phyloP scores from a whole-genome alignment of 2,329 filamentous ascomycete species.

The Colletotrichum sp. region DNA sequence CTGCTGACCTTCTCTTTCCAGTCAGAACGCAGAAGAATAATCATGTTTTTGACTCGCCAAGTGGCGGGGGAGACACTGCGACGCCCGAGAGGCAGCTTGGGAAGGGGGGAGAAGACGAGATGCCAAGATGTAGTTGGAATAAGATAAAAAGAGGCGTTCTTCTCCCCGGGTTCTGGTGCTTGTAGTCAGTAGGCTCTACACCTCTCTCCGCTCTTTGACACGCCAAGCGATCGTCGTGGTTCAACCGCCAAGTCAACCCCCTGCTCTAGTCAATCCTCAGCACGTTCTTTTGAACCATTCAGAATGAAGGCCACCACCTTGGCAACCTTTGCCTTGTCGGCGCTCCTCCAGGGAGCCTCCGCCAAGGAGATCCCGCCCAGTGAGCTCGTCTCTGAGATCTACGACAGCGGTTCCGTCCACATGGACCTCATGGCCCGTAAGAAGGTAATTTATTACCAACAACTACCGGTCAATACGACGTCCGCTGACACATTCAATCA shows the following conservation, averaged over 20 bases:
- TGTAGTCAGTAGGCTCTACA: not conserved
- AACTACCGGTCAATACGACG: too few relatives aligned
- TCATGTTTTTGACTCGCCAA: not conserved
- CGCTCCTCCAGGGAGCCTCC: slow-evolving; percentile 13
- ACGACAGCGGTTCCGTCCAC: slow-evolving; percentile 23
- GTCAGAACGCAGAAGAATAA: not conserved
- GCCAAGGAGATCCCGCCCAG: slow-evolving; percentile 25
- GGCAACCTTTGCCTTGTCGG: slow-evolving; percentile 14
- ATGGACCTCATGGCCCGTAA: slow-evolving; percentile 24
- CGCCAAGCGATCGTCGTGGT: not conserved
- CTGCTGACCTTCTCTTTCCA: slow-evolving; percentile 10
- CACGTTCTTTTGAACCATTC: not conserved
- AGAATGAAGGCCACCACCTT: slow-evolving; percentile 18
- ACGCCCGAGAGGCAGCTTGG: not conserved
- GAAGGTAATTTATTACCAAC: too few relatives aligned
- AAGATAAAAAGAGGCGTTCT: not conserved
- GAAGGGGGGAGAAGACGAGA: not conserved
- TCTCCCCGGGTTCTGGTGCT: not conserved
- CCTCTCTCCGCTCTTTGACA: not conserved
- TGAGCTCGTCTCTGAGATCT: slow-evolving; percentile 21
- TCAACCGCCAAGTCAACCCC: not conserved
- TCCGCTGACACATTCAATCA: not conserved
- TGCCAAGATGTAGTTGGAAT: not conserved
- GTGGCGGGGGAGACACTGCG: not conserved
- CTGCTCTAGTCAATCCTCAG: not conserved